Evolutionary conservation across 169 alveolate genomes (phyloP).

Genomic region (Cystoisospora suis): DNA sequence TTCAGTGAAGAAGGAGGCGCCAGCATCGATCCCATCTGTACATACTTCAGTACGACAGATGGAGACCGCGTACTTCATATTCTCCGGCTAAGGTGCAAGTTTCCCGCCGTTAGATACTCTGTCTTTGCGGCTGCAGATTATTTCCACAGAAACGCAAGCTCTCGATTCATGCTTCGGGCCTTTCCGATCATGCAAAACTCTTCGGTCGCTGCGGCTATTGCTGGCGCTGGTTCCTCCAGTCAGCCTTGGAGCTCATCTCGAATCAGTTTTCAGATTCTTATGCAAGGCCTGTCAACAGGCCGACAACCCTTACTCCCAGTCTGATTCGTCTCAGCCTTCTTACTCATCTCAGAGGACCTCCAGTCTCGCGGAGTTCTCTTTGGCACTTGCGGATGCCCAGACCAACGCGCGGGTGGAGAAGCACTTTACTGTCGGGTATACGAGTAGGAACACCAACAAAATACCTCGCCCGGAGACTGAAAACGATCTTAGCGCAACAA

Average conservation of each 20-base stretch:
- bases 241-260: background rate
- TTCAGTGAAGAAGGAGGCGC: no score
- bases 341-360: background rate
- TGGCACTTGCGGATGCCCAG: background rate
- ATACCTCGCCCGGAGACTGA: no score
- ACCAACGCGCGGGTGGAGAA: background rate
- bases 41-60: no score
- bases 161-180: background rate
- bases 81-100: no score
- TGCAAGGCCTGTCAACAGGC: conserved; percentile 6
- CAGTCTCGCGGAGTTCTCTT: background rate
- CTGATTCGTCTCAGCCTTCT: background rate
- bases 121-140: background rate
- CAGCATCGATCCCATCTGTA: no score
- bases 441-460: no score
- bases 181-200: background rate
- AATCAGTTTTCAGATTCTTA: background rate
- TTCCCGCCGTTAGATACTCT: no score
- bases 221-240: background rate
- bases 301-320: background rate
- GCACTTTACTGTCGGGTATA: background rate
- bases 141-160: background rate
- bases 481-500: no score
- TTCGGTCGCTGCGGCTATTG: background rate
- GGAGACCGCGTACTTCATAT: no score